These are phyloP conservation scores for Phytophthora foliorum DNA, from an alignment of 352 stramenopile species.

Conservation along the genomic window DNA sequence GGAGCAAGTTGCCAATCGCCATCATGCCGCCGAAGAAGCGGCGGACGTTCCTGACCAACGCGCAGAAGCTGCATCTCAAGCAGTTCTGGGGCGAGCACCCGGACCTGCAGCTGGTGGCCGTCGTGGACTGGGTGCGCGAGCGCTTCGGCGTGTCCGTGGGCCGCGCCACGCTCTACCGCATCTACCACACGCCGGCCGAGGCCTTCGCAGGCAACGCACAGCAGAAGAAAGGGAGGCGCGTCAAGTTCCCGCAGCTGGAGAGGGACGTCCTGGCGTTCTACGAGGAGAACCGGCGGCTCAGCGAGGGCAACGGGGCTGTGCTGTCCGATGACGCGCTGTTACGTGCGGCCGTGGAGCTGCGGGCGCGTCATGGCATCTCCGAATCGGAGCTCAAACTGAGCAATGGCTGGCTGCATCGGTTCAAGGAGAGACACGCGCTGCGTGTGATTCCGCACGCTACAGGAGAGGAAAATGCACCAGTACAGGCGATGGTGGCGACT, in stretches of 20 bases:
- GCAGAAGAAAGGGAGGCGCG: constrained; percentile 48
- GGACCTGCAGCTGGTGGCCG: constrained; percentile 38
- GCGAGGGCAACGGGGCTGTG: neutral
- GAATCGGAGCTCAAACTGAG: constrained; percentile 52
- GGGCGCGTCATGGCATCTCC: constrained; percentile 41
- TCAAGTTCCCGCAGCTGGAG: constrained; percentile 60
- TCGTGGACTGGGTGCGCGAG: constrained; percentile 46
- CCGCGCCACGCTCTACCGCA: constrained; percentile 61
- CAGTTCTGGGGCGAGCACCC: constrained; percentile 44
- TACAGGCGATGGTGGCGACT: neutral
- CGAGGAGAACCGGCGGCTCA: constrained; percentile 13
- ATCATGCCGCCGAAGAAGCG: constrained; percentile 20
- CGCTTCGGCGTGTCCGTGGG: constrained; percentile 45
- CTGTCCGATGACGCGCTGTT: constrained; percentile 43
- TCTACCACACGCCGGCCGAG: constrained; percentile 38
- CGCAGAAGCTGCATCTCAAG: constrained; percentile 54
- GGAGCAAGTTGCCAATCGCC: constrained; percentile 1
- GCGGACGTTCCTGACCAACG: constrained; percentile 51
- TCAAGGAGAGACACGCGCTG: constrained; percentile 51
- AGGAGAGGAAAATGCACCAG: neutral
- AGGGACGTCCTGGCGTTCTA: constrained; percentile 46
- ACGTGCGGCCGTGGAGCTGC: constrained; percentile 39
- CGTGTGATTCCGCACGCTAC: constrained; percentile 13
- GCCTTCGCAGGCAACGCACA: constrained; percentile 41
- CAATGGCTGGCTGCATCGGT: constrained; percentile 58